Base-by-base conservation (phyloP, 2,329 filamentous ascomycete genomes). In the Exophiala alcalophila region DNA sequence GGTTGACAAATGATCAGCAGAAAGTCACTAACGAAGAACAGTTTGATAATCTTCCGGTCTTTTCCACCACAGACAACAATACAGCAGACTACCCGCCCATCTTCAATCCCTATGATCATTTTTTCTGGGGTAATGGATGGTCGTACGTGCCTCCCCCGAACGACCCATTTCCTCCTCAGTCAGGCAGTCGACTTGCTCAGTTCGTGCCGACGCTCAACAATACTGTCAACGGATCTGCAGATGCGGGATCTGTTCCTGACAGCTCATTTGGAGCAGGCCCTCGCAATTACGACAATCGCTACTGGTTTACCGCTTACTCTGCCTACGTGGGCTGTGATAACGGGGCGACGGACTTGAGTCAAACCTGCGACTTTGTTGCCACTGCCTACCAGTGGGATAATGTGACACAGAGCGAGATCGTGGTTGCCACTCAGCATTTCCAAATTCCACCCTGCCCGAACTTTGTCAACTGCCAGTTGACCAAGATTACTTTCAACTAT, bases 71-170 rank as follows among this genome's bases (percentile, higher is more conserved):
- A 26, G 54, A 60, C 36, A 60, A 59, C 30, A 60, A 60, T 5
- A 59, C 55, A n/a, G 35, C 54, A n/a, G 20, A 41, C 4, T 57
- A 52, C 32, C 64, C 67, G 7, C 66, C 67, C 29, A 61, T 76
- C 44, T 66, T 62, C 50, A 69, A 66, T 40, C 72, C 72, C 1
- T 74, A 74, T 50, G 66, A 72, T 40, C 71, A 76, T 53, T 64
- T 76, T 33, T 67, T 67, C 55, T 76, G 72, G 59, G 69, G 70
- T 28, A 64, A 69, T 41, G 73, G 72, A 15, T 76, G 68, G 57
- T 65, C 67, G 3, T 73, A 74, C 52, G 65, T 69, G 21, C 68
- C 70, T 3, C 64, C 66, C 26, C 65, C 66, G 27, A 63, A 59
- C 41, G 63, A 68, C 45, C 69, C 69, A 6, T 74, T 68, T 47